phyloP scores from a whole-genome alignment of 2,329 filamentous ascomycete species.

The Esteya vermicola region DNA sequence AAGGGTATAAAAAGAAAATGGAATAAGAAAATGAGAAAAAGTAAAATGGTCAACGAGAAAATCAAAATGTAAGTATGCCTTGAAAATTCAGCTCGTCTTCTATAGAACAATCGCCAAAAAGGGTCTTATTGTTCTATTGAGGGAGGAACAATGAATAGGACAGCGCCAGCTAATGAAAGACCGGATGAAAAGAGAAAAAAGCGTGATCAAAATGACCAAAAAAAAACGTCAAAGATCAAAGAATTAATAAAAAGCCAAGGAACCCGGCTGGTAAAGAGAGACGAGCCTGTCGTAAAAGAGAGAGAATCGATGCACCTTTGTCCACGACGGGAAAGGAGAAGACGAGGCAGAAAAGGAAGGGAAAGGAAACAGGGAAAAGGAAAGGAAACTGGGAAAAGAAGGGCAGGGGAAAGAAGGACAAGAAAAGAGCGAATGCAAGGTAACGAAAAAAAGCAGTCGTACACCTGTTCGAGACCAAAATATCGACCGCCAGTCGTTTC shows the following conservation, averaged over 20 bases:
- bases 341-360: too few species aligned
- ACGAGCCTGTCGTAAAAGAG: too few species aligned
- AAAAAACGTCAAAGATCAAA: neutral
- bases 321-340: too few species aligned
- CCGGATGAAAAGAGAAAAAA: neutral
- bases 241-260: too few species aligned
- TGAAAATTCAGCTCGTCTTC: too few species aligned
- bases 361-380: constrained; percentile 1
- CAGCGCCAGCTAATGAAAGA: neutral
- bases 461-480: constrained; percentile 4
- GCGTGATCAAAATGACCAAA: neutral
- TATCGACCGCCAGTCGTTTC: neutral
- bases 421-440: neutral
- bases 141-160: neutral
- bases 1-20: neutral
- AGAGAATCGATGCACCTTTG: too few species aligned
- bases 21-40: too few species aligned
- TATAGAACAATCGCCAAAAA: too few species aligned
- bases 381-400: constrained; percentile 4
- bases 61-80: too few species aligned
- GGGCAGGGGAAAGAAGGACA: neutral
- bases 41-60: too few species aligned
- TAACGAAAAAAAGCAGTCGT: neutral
- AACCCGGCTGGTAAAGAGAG: too few species aligned
- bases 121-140: too few species aligned